Evolutionary conservation across 176 grass and related monocot species (phyloP).

Genomic region (Metroxylon sagu): DNA sequence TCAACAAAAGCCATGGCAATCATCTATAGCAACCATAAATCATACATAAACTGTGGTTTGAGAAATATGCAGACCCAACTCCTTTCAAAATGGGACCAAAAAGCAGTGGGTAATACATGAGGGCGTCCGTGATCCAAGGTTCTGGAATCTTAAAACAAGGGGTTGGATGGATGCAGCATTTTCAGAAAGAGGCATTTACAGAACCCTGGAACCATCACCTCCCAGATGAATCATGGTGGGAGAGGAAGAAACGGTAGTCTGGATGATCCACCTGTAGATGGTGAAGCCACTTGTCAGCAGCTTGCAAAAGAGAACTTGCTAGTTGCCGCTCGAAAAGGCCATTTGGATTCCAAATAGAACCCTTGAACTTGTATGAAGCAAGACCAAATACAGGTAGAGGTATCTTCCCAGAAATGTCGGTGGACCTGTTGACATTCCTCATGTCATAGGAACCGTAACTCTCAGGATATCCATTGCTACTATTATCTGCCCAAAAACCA

Average conservation of each 20-base stretch:
- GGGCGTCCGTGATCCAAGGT: no score
- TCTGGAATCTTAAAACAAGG: no score
- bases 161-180: no score
- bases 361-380: conserved; percentile 50
- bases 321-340: conserved; percentile 30
- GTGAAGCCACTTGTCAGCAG: conserved; percentile 57
- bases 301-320: conserved; percentile 36
- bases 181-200: no score
- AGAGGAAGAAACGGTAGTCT: conserved; percentile 64
- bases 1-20: no score
- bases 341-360: conserved; percentile 51
- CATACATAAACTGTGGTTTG: no score
- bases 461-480: conserved; percentile 8
- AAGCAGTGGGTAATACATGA: no score
- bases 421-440: conserved; percentile 11
- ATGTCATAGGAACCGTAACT: conserved; percentile 9
- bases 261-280: conserved; percentile 44
- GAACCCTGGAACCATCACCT: conserved; percentile 3
- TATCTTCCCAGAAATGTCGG: conserved; percentile 29
- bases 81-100: no score
- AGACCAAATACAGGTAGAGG: conserved; percentile 49
- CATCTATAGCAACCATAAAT: no score
- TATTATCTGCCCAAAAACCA: background rate
- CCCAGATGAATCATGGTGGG: conserved; percentile 22
- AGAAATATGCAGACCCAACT: no score